Percentiles rank a stretch among this genome's conserved stretches.
Conservation (phyloP, 2,329 filamentous ascomycete species). For the Hymenoscyphus linearis region DNA sequence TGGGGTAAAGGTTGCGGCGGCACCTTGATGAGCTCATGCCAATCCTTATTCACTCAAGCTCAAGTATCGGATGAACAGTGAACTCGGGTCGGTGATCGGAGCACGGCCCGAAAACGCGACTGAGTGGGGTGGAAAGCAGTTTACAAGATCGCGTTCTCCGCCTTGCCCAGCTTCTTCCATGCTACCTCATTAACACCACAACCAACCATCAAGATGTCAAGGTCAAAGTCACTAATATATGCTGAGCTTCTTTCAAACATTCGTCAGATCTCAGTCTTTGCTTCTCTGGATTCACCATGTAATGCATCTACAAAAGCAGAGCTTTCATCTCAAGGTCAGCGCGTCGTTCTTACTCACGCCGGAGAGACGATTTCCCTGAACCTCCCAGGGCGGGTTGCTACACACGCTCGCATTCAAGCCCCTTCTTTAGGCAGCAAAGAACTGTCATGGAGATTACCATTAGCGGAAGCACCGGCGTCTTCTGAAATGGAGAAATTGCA, state of each 20-base stretch:
- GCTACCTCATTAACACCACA: neutral
- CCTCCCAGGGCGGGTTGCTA: slow-evolving; percentile 35
- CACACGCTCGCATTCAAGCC: slow-evolving; percentile 16
- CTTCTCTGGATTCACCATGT: slow-evolving; percentile 40
- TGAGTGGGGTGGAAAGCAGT: too few species aligned
- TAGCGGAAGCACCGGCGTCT: slow-evolving; percentile 19
- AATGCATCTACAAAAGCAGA: slow-evolving; percentile 26
- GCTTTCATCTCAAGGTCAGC: slow-evolving; percentile 41
- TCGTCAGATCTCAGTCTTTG: slow-evolving; percentile 55
- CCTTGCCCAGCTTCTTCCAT: neutral
- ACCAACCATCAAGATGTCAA: neutral
- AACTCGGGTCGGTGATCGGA: neutral
- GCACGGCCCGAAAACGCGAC: too few species aligned
- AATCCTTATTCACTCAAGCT: neutral
- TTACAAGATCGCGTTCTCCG: neutral
- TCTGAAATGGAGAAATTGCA: slow-evolving; percentile 15
- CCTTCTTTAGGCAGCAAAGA: slow-evolving; percentile 28
- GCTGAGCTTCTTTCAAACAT: slow-evolving; percentile 63
- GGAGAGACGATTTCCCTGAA: slow-evolving; percentile 34
- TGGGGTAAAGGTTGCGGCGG: slow-evolving; percentile 18
- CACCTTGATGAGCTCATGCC: slow-evolving; percentile 8
- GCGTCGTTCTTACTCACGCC: slow-evolving; percentile 45
- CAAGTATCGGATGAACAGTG: neutral
- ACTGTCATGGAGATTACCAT: slow-evolving; percentile 52
- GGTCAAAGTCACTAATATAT: slow-evolving; percentile 41